These are phyloP conservation scores for Boletus hoseneyae DNA, from an alignment of 1,284 basidiomycete species.

Conservation along the genomic window DNA sequence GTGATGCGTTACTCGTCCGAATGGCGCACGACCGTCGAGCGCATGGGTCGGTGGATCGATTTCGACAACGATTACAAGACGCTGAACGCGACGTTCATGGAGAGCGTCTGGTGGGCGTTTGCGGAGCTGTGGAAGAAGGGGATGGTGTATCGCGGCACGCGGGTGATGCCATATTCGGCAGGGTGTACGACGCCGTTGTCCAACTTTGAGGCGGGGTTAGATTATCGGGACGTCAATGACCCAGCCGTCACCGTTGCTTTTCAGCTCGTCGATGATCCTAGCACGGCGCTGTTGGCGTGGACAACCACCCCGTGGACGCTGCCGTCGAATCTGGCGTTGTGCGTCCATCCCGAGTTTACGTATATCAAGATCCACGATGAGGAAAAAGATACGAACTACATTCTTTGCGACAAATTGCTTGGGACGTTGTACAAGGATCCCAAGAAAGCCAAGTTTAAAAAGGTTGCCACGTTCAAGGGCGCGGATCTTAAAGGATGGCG, in stretches of 20 bases:
- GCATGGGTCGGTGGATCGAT: conserved; percentile 99
- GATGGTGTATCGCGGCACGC: conserved; percentile 92
- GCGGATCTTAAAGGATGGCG: conserved; percentile 94
- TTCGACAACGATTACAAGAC: conserved; percentile 99
- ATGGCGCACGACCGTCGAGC: conserved; percentile 93
- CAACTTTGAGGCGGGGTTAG: conserved; percentile 95
- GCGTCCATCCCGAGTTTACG: conserved; percentile 93
- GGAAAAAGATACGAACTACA: conserved; percentile 86
- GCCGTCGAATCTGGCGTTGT: conserved; percentile 92
- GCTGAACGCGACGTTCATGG: conserved; percentile 92
- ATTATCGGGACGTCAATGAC: conserved; percentile 94
- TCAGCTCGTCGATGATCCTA: conserved; percentile 89
- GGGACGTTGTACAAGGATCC: conserved; percentile 95
- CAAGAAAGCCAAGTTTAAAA: conserved; percentile 97
- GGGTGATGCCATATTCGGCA: conserved; percentile 99
- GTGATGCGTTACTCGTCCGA: conserved; percentile 97
- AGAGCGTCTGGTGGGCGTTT: conserved; percentile 99
- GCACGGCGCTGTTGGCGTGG: conserved; percentile 93
- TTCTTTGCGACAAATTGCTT: conserved; percentile 88
- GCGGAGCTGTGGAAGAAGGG: conserved; percentile 87
- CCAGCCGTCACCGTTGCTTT: conserved; percentile 97
- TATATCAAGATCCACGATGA: conserved; percentile 98
- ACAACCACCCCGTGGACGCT: conserved; percentile 99
- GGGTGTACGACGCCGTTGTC: conserved; percentile 95
- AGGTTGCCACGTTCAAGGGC: conserved; percentile 83